These are phyloP conservation scores for Chamaecyparis obtusa DNA, from an alignment of 75 land plant genomes.

Conservation along the genomic window DNA sequence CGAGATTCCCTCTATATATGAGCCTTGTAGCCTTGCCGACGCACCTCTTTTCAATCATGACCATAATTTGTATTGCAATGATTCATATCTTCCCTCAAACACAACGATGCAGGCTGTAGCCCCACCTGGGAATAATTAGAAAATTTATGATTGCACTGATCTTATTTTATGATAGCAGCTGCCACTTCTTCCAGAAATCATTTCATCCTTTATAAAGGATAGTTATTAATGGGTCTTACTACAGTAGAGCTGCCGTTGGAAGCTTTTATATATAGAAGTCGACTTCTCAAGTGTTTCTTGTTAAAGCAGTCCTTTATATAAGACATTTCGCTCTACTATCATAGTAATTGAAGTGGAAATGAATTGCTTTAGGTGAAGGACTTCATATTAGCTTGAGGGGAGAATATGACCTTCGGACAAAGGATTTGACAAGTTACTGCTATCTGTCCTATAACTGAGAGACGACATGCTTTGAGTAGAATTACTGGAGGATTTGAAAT, in stretches of 20 bases:
- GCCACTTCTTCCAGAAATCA: not conserved
- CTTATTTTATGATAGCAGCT: too few relatives aligned
- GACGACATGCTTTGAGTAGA: constrained; percentile 25
- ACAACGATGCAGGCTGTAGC: not conserved
- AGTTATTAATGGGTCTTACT: not conserved
- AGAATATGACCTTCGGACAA: constrained; percentile 44
- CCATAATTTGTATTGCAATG: not conserved
- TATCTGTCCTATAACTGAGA: constrained; percentile 19
- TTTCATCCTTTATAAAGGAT: not conserved
- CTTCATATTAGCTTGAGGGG: constrained; percentile 39
- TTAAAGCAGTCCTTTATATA: too few relatives aligned
- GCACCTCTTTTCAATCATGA: not conserved
- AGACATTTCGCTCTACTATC: too few relatives aligned
- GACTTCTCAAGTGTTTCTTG: too few relatives aligned
- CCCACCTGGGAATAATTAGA: not conserved
- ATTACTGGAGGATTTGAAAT: constrained; percentile 19
- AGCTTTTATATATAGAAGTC: too few relatives aligned
- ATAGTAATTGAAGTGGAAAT: too few relatives aligned
- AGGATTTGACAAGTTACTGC: constrained; percentile 19
- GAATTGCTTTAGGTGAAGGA: constrained; percentile 15
- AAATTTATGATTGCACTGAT: not conserved
- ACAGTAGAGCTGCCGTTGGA: too few relatives aligned
- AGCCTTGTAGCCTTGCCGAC: not conserved
- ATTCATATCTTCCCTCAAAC: not conserved
- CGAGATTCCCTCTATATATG: not conserved